Conservation (phyloP, 805 yeast species). For the Candida alai region DNA sequence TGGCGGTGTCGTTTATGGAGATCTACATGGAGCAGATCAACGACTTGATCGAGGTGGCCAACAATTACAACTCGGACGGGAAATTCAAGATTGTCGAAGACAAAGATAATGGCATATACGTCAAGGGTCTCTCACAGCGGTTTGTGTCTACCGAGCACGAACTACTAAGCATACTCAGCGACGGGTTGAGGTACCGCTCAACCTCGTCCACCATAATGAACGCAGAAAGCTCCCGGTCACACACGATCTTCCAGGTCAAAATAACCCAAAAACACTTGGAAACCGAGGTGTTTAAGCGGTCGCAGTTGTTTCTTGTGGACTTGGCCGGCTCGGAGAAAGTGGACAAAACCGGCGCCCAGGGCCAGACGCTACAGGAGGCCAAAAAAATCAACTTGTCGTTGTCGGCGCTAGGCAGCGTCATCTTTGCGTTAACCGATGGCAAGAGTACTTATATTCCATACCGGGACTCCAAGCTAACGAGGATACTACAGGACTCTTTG, state of each 20-base stretch:
- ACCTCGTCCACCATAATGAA: constrained; percentile 67
- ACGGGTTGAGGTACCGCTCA: constrained; percentile 55
- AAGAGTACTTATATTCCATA: constrained; percentile 76
- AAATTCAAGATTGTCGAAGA: constrained; percentile 61
- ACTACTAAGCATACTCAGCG: constrained; percentile 51
- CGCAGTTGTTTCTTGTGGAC: constrained; percentile 73
- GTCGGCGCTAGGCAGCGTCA: constrained; percentile 75
- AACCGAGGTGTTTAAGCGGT: constrained; percentile 56
- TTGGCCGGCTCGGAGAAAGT: constrained; percentile 85
- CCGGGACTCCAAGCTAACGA: constrained; percentile 74
- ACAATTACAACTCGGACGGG: constrained; percentile 9
- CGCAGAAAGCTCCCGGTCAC: constrained; percentile 71
- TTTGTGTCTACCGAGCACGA: constrained; percentile 59
- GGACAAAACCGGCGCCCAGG: constrained; percentile 69
- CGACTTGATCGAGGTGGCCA: constrained; percentile 52
- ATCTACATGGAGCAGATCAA: constrained; percentile 73
- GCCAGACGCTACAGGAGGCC: constrained; percentile 75
- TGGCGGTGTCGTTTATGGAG: constrained; percentile 74
- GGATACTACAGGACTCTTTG: constrained; percentile 71
- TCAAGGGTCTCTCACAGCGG: constrained; percentile 62
- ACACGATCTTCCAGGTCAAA: constrained; percentile 69
- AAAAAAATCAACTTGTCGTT: constrained; percentile 78
- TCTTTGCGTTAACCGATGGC: constrained; percentile 71
- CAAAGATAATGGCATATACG: constrained; percentile 59
- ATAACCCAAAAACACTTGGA: constrained; percentile 55